Percentiles rank a stretch among this genome's conserved stretches.
Conservation (phyloP, 768 basidiomycete genomes). For the Tremella fuciformis region DNA sequence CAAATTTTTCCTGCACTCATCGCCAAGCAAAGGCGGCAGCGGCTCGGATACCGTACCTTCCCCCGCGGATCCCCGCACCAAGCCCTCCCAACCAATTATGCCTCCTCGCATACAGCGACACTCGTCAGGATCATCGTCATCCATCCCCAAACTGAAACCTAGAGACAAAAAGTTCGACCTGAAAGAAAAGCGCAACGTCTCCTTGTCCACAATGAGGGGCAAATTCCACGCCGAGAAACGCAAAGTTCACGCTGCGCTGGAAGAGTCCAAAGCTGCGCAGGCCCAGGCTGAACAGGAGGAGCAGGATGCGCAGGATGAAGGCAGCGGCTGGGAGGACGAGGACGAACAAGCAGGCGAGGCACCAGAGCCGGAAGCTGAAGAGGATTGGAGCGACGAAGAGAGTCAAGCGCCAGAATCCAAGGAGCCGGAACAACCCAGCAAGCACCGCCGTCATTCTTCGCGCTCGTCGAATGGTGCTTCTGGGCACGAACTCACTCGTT, state of each 20-base stretch:
- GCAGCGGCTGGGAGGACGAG: constrained; percentile 46
- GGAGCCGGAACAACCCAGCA: neutral
- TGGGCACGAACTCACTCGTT: constrained; percentile 1
- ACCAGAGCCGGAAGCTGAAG: constrained; percentile 23
- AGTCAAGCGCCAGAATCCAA: constrained; percentile 11
- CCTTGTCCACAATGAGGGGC: constrained; percentile 48
- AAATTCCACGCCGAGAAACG: constrained; percentile 44
- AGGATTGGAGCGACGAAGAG: constrained; percentile 32
- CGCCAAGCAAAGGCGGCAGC: constrained; percentile 37
- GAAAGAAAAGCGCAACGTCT: constrained; percentile 34
- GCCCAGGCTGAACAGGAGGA: constrained; percentile 27
- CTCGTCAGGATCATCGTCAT: constrained; percentile 31
- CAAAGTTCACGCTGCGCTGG: constrained; percentile 41
- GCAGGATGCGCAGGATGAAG: constrained; percentile 39
- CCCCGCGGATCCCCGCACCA: constrained; percentile 11
- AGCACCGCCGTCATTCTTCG: neutral
- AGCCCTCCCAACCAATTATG: constrained; percentile 4
- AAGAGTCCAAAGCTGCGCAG: constrained; percentile 11
- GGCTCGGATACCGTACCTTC: constrained; percentile 29
- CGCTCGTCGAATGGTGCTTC: constrained; percentile 3
- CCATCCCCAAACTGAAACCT: constrained; percentile 5
- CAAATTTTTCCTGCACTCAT: constrained; percentile 50
- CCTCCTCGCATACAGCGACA: constrained; percentile 16
- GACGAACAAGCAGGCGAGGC: constrained; percentile 16
- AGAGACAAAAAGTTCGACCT: constrained; percentile 6